Evolutionary conservation across 257 asterid genomes (phyloP), one percentile per base, ranked within the genome.

Genomic region (Thymus quinquecostatus): DNA sequence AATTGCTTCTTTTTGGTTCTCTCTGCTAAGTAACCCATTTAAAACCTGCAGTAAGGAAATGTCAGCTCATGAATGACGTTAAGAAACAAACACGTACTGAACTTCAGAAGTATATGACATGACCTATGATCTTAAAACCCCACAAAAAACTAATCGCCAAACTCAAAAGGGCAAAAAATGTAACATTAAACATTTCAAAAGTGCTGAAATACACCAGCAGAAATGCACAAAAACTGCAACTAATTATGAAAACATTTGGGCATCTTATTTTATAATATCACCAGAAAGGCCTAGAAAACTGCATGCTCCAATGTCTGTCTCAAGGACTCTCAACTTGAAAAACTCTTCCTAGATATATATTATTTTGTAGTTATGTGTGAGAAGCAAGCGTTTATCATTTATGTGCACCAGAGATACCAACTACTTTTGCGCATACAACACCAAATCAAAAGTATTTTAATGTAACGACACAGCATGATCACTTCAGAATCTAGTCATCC

Each of bases 1-100:
- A 72, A 94, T 94, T 74, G 96, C 98, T 84, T 94, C 98, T 75
- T 89, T 94, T 80, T 89, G 95, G 83, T 91, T 89, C 79, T 84
- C 93, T 79, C 99, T 85, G 77, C 97, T 86, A 75, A 94, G 99
- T 73, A 94, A 83, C 74, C 99, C 99, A 5, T 94, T 94, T 80
- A 94, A 81, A 75, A 94, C 99, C 99, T 94, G 92, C 82, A 85
- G 60, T 69, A 63, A 33, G 51, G 56, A 58, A 53, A 70, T 10
- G 36, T 47, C 13, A 32, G 50, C 51, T 29, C 34, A 64, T 28
- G 32, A 78, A 58, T 8, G 68, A 66, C 57, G 62, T 38, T 14
- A 56, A 49, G 48, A 63, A 47, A 58, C 51, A 32, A 45, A 63
- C 50, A 65, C 56, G 44, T 11, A 49, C 44, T 10, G 1, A 47